A percentile compares a stretch with the other conserved stretches of the same genome.
Conservation (phyloP, 441 rosid genomes). For the Syzygium malaccense region DNA sequence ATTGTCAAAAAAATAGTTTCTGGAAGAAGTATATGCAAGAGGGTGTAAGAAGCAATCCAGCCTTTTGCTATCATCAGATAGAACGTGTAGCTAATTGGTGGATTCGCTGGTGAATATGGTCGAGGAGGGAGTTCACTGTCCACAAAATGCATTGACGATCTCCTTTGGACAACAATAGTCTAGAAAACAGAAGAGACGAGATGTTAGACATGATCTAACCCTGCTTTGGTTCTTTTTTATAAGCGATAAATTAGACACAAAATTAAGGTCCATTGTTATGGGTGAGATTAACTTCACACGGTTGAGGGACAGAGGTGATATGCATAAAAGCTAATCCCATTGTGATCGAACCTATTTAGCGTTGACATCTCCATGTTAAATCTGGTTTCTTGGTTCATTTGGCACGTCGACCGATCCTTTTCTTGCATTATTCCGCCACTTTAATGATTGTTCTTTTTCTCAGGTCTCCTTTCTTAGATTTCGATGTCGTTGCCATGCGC, state of each 20-base stretch:
- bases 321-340: neutral
- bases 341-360: neutral
- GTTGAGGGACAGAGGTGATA: neutral
- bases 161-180: neutral
- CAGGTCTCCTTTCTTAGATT: neutral
- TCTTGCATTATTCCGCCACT: neutral
- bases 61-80: neutral
- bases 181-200: too few species aligned
- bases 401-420: accelerated
- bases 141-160: too few species aligned
- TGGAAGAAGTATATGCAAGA: neutral
- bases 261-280: neutral
- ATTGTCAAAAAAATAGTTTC: neutral
- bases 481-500: neutral
- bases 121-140: too few species aligned
- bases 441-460: neutral
- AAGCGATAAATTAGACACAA: neutral
- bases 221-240: neutral
- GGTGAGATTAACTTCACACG: neutral
- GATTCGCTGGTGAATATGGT: too few species aligned
- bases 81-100: too few species aligned
- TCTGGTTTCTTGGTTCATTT: neutral
- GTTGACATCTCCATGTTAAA: neutral
- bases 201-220: neutral
- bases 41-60: neutral